Evolutionary conservation across 345 rosid genomes (phyloP), one percentile per base, ranked within the genome.

Genomic region (Arabis hirsuta): DNA sequence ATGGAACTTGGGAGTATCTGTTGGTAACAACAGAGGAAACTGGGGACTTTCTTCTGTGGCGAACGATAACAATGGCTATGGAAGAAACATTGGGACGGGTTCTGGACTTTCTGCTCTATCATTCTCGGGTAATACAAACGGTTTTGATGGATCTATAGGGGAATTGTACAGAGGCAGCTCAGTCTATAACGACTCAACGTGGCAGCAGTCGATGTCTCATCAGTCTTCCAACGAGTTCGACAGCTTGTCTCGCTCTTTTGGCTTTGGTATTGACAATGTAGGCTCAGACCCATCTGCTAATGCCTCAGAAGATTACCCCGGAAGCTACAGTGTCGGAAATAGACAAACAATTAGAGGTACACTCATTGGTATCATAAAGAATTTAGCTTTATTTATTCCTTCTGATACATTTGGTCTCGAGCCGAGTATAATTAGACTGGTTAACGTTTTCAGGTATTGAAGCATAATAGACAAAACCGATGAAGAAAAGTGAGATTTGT

Each of bases 281-380:
- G 84, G 84, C 61, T 78, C 91, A 62, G 97, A 88, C 71, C 87
- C 80, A 61, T 65, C 93, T 50, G 80, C 67, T 41, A 82, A 81
- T 76, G 82, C 71, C 80, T 80, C 97, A 4, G 91, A 84, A 72
- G 90, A 82, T 78, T 94, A 81, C 75, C 77, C 83, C n/a, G 87
- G 92, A 74, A 88, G 81, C 78, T 94, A 90, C 82, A 84, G 67
- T 79, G 88, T 79, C 73, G 78, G 90, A 47, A 85, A 79, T 83
- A 85, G 94, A 81, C 94, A 87, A 78, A 26, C 98, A 58, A 81
- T 81, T 85, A 88, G 97, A 90, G 97, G 98, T 93, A 68, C 2
- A 34, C 41, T 77, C 76, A 47, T 63, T 39, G 50, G 46, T 20
- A 7, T 61, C 29, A 38, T 24, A 43, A 65, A 46, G 39, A 14